These are phyloP conservation scores for Haplosporangium gracile DNA, from an alignment of 192 early-diverging fungal species.

Conservation along the genomic window DNA sequence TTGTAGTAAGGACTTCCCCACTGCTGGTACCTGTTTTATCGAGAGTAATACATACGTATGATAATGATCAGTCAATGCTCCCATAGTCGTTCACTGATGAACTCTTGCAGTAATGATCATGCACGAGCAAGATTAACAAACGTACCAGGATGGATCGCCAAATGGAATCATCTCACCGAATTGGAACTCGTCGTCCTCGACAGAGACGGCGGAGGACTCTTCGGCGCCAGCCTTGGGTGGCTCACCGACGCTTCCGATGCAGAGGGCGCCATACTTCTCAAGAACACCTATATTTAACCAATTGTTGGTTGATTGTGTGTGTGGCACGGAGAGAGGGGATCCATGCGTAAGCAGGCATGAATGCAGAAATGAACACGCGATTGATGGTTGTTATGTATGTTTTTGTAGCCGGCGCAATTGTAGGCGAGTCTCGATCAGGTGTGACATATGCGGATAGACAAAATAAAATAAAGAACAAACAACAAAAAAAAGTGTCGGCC, in stretches of 20 bases:
- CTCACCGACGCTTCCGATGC: slow-evolving; percentile 74
- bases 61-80: background rate
- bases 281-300: slow-evolving; percentile 59
- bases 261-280: slow-evolving; percentile 72
- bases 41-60: background rate
- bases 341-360: background rate
- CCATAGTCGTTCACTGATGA: no score
- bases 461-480: background rate
- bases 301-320: no score
- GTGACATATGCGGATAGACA: background rate
- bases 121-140: slow-evolving; percentile 38
- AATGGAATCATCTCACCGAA: slow-evolving; percentile 84
- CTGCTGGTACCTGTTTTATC: slow-evolving; percentile 61
- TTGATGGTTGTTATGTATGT: background rate
- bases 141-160: slow-evolving; percentile 83
- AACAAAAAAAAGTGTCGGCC: background rate
- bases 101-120: background rate
- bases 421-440: background rate
- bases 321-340: no score
- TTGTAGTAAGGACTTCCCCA: slow-evolving; percentile 85
- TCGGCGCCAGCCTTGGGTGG: slow-evolving; percentile 42
- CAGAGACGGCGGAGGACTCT: slow-evolving; percentile 37
- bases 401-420: background rate
- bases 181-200: slow-evolving; percentile 62
- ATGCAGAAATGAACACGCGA: background rate